Evolutionary conservation across 306 rosid species (phyloP).

Genomic region (Fagus sylvatica): DNA sequence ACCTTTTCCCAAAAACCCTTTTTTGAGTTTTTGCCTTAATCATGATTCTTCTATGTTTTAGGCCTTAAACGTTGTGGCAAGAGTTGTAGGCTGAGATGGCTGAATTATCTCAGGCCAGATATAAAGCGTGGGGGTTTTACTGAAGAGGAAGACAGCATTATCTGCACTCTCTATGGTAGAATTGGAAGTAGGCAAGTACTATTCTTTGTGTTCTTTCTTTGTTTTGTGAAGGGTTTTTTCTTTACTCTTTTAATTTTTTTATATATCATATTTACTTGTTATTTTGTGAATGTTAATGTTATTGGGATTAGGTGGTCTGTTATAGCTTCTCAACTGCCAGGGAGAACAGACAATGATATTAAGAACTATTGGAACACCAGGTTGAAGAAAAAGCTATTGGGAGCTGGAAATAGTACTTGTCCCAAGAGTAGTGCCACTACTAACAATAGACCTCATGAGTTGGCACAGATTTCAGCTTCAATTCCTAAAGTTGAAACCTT

Average conservation of each 20-base stretch:
- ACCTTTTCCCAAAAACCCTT: neutral
- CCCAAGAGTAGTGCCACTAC: neutral
- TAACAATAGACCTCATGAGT: neutral
- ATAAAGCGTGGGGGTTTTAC: conserved; percentile 53
- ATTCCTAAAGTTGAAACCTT: neutral
- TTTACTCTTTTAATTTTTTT: neutral
- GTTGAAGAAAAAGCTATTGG: conserved; percentile 42
- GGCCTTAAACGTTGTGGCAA: conserved; percentile 55
- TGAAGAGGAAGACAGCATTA: conserved; percentile 41
- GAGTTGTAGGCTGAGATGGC: conserved; percentile 58
- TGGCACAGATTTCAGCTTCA: conserved; percentile 7
- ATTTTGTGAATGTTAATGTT: neutral
- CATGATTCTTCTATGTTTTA: neutral
- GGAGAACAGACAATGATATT: conserved; percentile 57
- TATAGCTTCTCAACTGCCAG: conserved; percentile 51
- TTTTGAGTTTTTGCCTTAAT: neutral
- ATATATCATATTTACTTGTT: too few species aligned
- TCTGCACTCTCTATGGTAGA: conserved; percentile 27
- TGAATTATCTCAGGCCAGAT: conserved; percentile 50
- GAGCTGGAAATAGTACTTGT: neutral
- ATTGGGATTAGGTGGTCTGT: conserved; percentile 43
- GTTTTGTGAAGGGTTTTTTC: neutral
- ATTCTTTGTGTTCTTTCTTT: neutral
- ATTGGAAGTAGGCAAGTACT: conserved; percentile 50
- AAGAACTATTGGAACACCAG: conserved; percentile 54